phyloP scores from a whole-genome alignment of 805 yeast genomes.

The Isabelozyma heimii region DNA sequence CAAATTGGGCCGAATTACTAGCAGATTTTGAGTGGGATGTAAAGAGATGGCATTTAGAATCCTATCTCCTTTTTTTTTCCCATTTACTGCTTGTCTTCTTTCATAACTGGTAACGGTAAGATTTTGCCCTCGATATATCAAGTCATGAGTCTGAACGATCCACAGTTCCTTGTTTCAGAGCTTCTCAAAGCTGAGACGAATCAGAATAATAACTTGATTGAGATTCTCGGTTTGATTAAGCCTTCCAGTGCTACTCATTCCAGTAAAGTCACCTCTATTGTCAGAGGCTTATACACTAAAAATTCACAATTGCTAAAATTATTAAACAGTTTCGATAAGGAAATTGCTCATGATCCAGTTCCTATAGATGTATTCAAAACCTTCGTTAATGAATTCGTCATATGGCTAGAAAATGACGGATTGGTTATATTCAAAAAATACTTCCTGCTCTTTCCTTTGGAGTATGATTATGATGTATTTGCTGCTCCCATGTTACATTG shows the following conservation, averaged over 20 bases:
- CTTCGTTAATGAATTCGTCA: slow-evolving; percentile 36
- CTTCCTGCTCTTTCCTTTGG: slow-evolving; percentile 11
- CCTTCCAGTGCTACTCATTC: slow-evolving; percentile 26
- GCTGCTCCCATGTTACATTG: slow-evolving; percentile 33
- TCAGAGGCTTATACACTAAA: slow-evolving; percentile 40
- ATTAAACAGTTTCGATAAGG: slow-evolving; percentile 12
- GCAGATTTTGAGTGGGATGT: background rate
- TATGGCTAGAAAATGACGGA: slow-evolving; percentile 38
- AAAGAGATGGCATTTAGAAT: background rate
- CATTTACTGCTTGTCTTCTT: background rate
- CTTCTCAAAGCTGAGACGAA: slow-evolving; percentile 17
- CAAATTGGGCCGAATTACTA: background rate
- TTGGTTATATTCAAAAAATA: slow-evolving; percentile 34
- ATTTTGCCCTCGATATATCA: background rate
- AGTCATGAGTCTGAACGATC: background rate
- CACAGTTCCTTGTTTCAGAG: background rate
- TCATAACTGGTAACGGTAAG: too few species aligned
- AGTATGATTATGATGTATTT: slow-evolving; percentile 15
- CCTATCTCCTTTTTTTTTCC: background rate
- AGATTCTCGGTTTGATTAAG: slow-evolving; percentile 30
- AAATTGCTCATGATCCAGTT: slow-evolving; percentile 10
- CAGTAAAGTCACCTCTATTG: slow-evolving; percentile 22
- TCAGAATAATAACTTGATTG: slow-evolving; percentile 34
- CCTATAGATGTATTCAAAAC: slow-evolving; percentile 29
- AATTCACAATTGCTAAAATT: slow-evolving; percentile 26